Conservation (phyloP, 2,329 filamentous ascomycete species). For the Sphaerulina musiva region DNA sequence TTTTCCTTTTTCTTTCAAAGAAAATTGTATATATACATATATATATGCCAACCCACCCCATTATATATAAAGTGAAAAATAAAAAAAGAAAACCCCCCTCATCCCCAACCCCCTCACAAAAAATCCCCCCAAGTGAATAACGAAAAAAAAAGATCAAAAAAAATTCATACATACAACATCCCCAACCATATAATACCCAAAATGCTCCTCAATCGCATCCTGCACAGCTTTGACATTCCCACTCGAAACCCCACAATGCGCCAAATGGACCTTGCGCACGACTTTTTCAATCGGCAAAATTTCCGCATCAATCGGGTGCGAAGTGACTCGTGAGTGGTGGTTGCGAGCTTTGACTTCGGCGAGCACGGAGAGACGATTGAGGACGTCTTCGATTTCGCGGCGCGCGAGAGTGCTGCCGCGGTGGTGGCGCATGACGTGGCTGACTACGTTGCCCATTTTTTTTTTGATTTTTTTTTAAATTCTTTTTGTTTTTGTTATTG, state of each 20-base stretch:
- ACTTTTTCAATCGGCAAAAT: slow-evolving; percentile 10
- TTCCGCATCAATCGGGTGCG: slow-evolving; percentile 6
- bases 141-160: not conserved
- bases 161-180: slow-evolving; percentile 7
- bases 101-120: too few relatives aligned
- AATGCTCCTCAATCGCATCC: slow-evolving; percentile 7
- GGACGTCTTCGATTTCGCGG: slow-evolving; percentile 11
- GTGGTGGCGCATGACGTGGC: not conserved
- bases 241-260: slow-evolving; percentile 9
- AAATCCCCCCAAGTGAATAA: too few relatives aligned
- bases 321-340: slow-evolving; percentile 5
- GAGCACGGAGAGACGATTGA: slow-evolving; percentile 4
- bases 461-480: too few relatives aligned
- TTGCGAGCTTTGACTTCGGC: slow-evolving; percentile 9
- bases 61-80: not conserved
- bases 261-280: slow-evolving; percentile 8
- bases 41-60: too few relatives aligned
- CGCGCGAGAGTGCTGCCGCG: not conserved
- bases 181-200: not conserved
- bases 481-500: not conserved
- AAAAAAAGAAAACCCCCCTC: too few relatives aligned
- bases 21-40: too few relatives aligned
- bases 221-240: not conserved
- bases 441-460: slow-evolving; percentile 6
- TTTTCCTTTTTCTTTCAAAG: too few relatives aligned